Conservation (phyloP, 1,139 yeast species). For the Zygotorulaspora mrakii region DNA sequence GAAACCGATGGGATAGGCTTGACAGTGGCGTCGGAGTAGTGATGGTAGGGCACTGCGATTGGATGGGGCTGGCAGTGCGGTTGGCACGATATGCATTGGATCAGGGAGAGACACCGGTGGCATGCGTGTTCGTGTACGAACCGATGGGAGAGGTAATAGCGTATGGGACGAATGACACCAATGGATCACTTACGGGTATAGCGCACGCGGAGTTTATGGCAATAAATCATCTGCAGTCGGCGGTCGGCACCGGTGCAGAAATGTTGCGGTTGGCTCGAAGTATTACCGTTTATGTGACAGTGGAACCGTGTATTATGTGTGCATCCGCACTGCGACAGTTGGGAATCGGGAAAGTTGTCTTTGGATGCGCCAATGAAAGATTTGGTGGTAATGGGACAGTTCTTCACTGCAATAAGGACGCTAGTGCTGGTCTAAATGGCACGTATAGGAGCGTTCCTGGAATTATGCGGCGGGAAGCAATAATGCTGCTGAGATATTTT, state of each 20-base stretch:
- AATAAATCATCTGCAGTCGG: slow-evolving; percentile 49
- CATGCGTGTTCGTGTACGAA: slow-evolving; percentile 56
- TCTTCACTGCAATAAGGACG: slow-evolving; percentile 54
- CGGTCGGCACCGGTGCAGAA: slow-evolving; percentile 21
- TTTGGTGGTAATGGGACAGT: slow-evolving; percentile 98
- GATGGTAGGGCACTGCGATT: slow-evolving; percentile 23
- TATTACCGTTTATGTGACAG: slow-evolving; percentile 79
- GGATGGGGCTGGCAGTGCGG: slow-evolving; percentile 49
- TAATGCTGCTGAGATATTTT: slow-evolving; percentile 72
- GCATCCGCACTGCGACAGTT: slow-evolving; percentile 86
- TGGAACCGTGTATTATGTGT: slow-evolving; percentile 98
- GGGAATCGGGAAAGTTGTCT: slow-evolving; percentile 66
- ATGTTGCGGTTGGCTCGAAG: slow-evolving; percentile 42
- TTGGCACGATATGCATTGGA: slow-evolving; percentile 55
- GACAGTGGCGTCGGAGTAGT: no score
- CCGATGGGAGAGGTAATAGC: slow-evolving; percentile 53
- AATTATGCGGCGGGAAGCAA: slow-evolving; percentile 72
- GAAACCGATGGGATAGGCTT: no score
- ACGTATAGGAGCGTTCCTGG: slow-evolving; percentile 71
- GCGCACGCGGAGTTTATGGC: slow-evolving; percentile 92
- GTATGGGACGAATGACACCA: slow-evolving; percentile 86
- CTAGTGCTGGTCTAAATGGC: slow-evolving; percentile 26
- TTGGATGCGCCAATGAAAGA: slow-evolving; percentile 91
- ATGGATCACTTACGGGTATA: slow-evolving; percentile 75
- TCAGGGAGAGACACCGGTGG: slow-evolving; percentile 67